Evolutionary conservation across 2,329 filamentous ascomycete species (phyloP).

Genomic region (Verticillium klebahnii): DNA sequence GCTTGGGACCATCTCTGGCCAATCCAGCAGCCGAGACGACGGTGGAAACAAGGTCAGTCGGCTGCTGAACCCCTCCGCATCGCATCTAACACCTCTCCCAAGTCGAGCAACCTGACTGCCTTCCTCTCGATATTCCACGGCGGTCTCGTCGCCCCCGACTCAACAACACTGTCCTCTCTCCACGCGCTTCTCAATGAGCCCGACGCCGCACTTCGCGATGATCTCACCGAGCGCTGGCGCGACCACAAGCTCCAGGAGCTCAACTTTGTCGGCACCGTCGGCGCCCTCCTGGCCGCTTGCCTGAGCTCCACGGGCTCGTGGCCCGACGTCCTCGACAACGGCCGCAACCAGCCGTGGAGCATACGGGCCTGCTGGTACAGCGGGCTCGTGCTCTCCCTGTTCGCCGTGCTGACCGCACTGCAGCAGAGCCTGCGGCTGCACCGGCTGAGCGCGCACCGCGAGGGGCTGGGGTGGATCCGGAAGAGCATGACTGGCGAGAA

Average conservation of each 20-base stretch:
- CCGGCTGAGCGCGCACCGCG: conserved; percentile 32
- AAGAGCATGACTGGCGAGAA: conserved; percentile 8
- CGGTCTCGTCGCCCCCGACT: conserved; percentile 3
- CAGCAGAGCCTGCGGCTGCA: conserved; percentile 37
- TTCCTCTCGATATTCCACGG: conserved; percentile 3
- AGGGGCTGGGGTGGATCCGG: conserved; percentile 29
- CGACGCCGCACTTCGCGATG: conserved; percentile 15
- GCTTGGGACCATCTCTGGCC: background rate
- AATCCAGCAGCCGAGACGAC: background rate
- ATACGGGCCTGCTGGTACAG: conserved; percentile 35
- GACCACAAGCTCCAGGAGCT: conserved; percentile 33
- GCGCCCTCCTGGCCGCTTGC: conserved; percentile 5
- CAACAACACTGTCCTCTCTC: conserved; percentile 1
- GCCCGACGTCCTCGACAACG: conserved; percentile 33
- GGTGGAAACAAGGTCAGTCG: background rate
- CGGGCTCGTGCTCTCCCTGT: conserved; percentile 42
- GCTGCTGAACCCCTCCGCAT: background rate
- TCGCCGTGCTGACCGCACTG: conserved; percentile 40
- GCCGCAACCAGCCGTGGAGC: conserved; percentile 29
- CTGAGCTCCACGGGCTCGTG: conserved; percentile 37
- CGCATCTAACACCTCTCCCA: background rate
- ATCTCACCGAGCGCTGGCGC: conserved; percentile 29
- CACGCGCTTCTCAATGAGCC: conserved; percentile 3
- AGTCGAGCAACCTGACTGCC: background rate
- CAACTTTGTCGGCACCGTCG: conserved; percentile 35